phyloP scores from a whole-genome alignment of 306 rosid genomes.

The Lupinus albus region DNA sequence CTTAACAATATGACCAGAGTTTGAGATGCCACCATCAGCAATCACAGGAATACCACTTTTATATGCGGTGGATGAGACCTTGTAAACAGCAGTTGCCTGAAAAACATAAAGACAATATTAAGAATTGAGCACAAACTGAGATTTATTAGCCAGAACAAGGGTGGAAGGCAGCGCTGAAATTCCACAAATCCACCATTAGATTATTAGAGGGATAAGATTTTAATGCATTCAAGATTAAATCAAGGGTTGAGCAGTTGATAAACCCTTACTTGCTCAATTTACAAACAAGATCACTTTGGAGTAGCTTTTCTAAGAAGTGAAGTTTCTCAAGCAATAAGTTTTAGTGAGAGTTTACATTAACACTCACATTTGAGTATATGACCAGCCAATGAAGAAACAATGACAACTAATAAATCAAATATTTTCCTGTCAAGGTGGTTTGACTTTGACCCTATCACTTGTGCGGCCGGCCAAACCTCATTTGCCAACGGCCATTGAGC shows the following conservation, averaged over 20 bases:
- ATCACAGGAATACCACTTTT: constrained; percentile 78
- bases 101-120: constrained; percentile 21
- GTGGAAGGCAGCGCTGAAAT: neutral
- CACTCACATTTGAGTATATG: neutral
- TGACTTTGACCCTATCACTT: neutral
- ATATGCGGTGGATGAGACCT: constrained; percentile 79
- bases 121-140: constrained; percentile 2
- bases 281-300: no score
- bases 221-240: no score
- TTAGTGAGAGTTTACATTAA: neutral
- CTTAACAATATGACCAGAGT: constrained; percentile 89
- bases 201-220: no score
- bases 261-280: no score
- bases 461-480: neutral
- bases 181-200: neutral
- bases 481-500: neutral
- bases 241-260: no score
- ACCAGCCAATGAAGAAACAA: neutral
- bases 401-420: neutral
- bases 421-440: no score
- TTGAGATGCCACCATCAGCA: constrained; percentile 95
- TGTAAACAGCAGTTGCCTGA: constrained; percentile 87
- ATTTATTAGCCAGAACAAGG: constrained; percentile 6
- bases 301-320: no score
- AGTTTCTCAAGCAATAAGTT: no score